These are phyloP conservation scores for Yarrowia keelungensis DNA, from an alignment of 805 yeast genomes.

Conservation along the genomic window DNA sequence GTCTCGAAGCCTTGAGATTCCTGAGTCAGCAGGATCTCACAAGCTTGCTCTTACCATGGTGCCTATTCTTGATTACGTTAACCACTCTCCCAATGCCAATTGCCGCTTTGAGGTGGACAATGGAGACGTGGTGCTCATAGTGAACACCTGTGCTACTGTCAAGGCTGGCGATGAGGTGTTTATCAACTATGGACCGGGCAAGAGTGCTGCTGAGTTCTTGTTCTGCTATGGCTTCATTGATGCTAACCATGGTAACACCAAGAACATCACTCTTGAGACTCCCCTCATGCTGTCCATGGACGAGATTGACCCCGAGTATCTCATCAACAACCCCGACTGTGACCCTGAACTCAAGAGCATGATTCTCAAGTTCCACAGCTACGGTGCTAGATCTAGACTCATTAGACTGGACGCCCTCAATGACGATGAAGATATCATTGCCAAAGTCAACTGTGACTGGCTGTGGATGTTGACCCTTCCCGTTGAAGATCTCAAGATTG, in stretches of 20 bases:
- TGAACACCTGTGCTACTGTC: conserved; percentile 5
- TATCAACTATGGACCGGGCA: conserved; percentile 51
- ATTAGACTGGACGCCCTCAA: conserved; percentile 17
- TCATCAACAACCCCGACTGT: conserved; percentile 11
- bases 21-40: conserved; percentile 39
- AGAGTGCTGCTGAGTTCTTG: conserved; percentile 50
- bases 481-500: conserved; percentile 25
- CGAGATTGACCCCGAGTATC: conserved; percentile 19
- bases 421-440: conserved; percentile 18
- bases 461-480: conserved; percentile 37
- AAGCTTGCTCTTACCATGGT: conserved; percentile 55
- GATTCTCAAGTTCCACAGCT: conserved; percentile 37
- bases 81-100: conserved; percentile 52
- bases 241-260: conserved; percentile 13
- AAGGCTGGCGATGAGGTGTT: conserved; percentile 46
- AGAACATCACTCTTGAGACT: conserved; percentile 6
- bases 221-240: conserved; percentile 53
- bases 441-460: conserved; percentile 37
- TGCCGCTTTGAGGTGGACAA: conserved; percentile 51
- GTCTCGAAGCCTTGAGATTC: conserved; percentile 50
- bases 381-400: conserved; percentile 18
- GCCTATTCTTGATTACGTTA: conserved; percentile 62
- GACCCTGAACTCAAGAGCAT: conserved; percentile 33
- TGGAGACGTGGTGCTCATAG: conserved; percentile 40
- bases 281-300: conserved; percentile 17